Base-by-base conservation (phyloP, 2,329 filamentous ascomycete species). In the Talaromyces sp. region DNA sequence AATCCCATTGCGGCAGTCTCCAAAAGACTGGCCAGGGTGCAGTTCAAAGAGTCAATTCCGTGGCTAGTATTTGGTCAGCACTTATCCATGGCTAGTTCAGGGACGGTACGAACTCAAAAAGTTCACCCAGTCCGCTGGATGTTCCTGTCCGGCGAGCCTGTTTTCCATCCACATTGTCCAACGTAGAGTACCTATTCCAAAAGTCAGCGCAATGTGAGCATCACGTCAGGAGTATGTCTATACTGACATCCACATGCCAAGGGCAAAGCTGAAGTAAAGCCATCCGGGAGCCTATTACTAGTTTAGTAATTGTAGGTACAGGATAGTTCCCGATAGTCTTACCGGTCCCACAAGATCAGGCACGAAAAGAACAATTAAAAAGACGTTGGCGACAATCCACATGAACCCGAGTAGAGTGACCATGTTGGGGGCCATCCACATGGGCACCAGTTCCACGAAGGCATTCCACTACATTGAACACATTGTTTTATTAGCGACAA, bases 131-230 rank as follows among this genome's bases (percentile, higher is more conserved):
- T 1, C 91, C 91, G 70, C 91, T 97, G 27, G 93, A 97, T 3
- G 93, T 97, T 48, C 93, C 92, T 3, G 94, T 99, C 66, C 94
- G 84, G 60, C 94, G 84, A 52, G 94, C 94, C 78, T 99, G 94
- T 77, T 99, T 99, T 64, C 94, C 94, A 73, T 99, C 94, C 60
- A 97, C 88, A 73, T 99, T 99, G 79, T 99, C 94, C 88, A 99
- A 92, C 13, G 94, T 99, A 64, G 94, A 95, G 76, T 97, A 87
- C 72, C 80, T 62, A 36, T 30, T 30, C n/a, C n/a, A 19, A 7
- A 16, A 19, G 45, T 70, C 19, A 69, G 66, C 42, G 13, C 20
- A 11, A 11, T 35, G 19, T n/a, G 29, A 9, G 10, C 10, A 17
- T 8, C 32, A 3, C 46, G 36, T 36, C 11, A 36, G 4, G 24